Evolutionary conservation across 306 rosid genomes (phyloP).

Genomic region (Vigna angularis): DNA sequence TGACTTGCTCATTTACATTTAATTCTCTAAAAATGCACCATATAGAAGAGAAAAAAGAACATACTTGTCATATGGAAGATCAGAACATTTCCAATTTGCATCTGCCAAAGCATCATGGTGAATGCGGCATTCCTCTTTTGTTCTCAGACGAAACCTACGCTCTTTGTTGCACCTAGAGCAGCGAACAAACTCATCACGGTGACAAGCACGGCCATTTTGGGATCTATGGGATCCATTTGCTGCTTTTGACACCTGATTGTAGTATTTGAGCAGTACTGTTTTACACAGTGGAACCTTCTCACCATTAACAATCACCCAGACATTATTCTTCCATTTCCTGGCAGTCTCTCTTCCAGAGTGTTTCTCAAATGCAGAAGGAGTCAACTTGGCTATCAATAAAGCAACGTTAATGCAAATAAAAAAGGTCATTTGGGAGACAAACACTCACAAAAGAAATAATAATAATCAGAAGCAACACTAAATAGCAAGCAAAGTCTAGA

Average conservation of each 20-base stretch:
- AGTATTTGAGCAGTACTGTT: constrained; percentile 92
- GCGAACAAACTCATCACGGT: constrained; percentile 88
- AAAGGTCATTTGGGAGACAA: constrained; percentile 37
- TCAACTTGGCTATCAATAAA: constrained; percentile 69
- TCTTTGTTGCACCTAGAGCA: constrained; percentile 84
- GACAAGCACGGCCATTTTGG: constrained; percentile 73
- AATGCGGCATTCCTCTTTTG: constrained; percentile 85
- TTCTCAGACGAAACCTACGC: constrained; percentile 90
- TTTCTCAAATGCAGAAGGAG: constrained; percentile 96
- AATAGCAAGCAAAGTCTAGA: constrained; percentile 27
- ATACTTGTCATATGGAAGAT: constrained; percentile 93
- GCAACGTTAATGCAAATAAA: constrained; percentile 25
- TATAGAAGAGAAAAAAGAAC: constrained; percentile 34
- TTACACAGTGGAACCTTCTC: constrained; percentile 89
- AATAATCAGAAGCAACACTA: neutral
- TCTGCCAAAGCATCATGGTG: constrained; percentile 94
- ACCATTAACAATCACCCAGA: constrained; percentile 90
- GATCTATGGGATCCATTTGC: constrained; percentile 73
- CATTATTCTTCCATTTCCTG: constrained; percentile 96
- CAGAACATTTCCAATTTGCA: constrained; percentile 80
- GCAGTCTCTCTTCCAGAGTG: constrained; percentile 98
- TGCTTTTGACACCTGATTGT: constrained; percentile 71
- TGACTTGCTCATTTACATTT: neutral
- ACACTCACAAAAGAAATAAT: neutral
- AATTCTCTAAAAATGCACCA: constrained; percentile 11